Conservation (phyloP, 768 basidiomycete species). For the Pseudohyphozyma bogoriensis region DNA sequence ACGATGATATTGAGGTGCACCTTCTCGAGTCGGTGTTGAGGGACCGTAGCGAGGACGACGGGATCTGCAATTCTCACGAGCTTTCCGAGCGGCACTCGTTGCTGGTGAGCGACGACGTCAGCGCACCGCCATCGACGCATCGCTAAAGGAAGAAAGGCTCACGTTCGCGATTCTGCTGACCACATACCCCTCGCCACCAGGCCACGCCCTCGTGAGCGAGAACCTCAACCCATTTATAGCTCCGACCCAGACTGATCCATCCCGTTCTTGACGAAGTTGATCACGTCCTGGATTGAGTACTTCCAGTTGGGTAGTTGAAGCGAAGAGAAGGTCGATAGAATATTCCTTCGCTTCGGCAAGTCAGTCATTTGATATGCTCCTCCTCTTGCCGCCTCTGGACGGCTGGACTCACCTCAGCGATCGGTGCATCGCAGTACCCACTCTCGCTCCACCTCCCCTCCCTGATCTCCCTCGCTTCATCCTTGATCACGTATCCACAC, state of each 20-base stretch:
- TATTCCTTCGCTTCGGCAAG: slow-evolving; percentile 28
- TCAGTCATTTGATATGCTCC: too few species aligned
- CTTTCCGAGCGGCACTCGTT: slow-evolving; percentile 9
- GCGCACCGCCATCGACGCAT: too few species aligned
- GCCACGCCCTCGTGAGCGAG: slow-evolving; percentile 10
- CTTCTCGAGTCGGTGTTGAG: not conserved
- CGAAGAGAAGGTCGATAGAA: slow-evolving; percentile 30
- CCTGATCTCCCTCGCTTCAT: slow-evolving; percentile 43
- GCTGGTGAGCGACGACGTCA: slow-evolving; percentile 22
- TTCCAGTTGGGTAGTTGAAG: slow-evolving; percentile 2
- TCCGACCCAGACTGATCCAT: slow-evolving; percentile 6
- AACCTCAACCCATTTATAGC: slow-evolving; percentile 25
- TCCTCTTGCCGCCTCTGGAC: too few species aligned
- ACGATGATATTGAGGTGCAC: slow-evolving; percentile 6
- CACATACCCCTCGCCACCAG: slow-evolving; percentile 9
- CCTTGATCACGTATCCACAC: slow-evolving; percentile 47
- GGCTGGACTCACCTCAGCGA: slow-evolving; percentile 44
- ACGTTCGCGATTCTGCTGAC: slow-evolving; percentile 12
- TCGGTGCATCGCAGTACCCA: slow-evolving; percentile 68
- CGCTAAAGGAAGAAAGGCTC: too few species aligned
- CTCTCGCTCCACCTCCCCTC: slow-evolving; percentile 50
- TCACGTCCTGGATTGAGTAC: too few species aligned
- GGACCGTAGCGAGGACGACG: slow-evolving; percentile 17
- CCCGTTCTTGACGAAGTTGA: not conserved
- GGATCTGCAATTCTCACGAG: slow-evolving; percentile 23